Evolutionary conservation across 495 filamentous ascomycete genomes (phyloP).

Genomic region (Penicillium longicatenatum): DNA sequence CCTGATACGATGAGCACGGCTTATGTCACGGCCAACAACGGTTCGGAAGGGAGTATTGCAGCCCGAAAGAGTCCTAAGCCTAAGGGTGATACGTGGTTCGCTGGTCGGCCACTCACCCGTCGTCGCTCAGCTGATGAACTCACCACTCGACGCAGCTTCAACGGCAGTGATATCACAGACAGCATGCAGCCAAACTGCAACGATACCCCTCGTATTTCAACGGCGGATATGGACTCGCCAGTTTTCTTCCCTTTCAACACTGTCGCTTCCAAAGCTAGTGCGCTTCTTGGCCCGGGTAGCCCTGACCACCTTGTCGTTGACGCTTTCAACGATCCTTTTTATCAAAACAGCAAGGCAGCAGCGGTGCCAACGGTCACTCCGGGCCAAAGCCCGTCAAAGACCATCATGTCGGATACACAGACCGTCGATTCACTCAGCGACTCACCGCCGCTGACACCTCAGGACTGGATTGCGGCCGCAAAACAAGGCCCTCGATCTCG

Average conservation of each 20-base stretch:
- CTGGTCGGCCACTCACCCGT: slow-evolving; percentile 27
- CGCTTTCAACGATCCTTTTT: slow-evolving; percentile 26
- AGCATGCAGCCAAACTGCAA: slow-evolving; percentile 37
- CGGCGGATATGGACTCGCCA: slow-evolving; percentile 26
- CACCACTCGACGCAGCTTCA: slow-evolving; percentile 31
- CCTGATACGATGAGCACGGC: slow-evolving; percentile 51
- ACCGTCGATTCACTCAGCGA: slow-evolving; percentile 11
- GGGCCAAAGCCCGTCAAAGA: slow-evolving; percentile 25
- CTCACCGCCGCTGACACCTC: slow-evolving; percentile 39
- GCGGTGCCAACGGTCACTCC: slow-evolving; percentile 25
- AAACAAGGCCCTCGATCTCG: slow-evolving; percentile 27
- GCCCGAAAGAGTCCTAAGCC: slow-evolving; percentile 25
- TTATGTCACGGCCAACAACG: slow-evolving; percentile 30
- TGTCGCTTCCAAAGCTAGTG: slow-evolving; percentile 31
- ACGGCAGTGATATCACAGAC: slow-evolving; percentile 29
- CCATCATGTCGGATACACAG: slow-evolving; percentile 4
- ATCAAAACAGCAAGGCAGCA: slow-evolving; percentile 21
- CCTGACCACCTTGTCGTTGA: slow-evolving; percentile 28
- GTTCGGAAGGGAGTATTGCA: slow-evolving; percentile 40
- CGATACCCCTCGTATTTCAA: slow-evolving; percentile 31
- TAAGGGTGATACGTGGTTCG: slow-evolving; percentile 21
- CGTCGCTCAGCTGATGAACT: slow-evolving; percentile 41
- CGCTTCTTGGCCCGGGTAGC: slow-evolving; percentile 28
- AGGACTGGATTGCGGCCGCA: slow-evolving; percentile 49
- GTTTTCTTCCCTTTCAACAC: slow-evolving; percentile 37